phyloP scores from a whole-genome alignment of 2,329 filamentous ascomycete species.

The Beauveria scarabaeidicola region DNA sequence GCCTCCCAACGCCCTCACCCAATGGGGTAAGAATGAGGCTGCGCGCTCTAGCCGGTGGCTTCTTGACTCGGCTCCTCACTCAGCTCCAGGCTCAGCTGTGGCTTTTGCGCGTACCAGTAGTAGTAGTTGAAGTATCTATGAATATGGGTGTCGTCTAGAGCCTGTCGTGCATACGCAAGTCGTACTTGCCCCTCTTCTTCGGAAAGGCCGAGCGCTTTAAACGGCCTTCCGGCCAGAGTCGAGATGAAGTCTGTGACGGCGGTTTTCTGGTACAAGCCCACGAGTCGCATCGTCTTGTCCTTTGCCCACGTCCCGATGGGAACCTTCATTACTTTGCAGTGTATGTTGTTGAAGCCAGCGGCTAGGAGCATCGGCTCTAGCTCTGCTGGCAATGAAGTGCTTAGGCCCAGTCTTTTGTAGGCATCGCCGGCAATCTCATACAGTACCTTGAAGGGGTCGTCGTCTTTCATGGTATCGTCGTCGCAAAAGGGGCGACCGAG shows the following conservation, averaged over 20 bases:
- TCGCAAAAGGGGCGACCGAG: slow-evolving; percentile 33
- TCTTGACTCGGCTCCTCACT: neutral
- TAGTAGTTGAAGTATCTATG: slow-evolving; percentile 37
- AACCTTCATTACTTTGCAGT: slow-evolving; percentile 33
- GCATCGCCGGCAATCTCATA: slow-evolving; percentile 24
- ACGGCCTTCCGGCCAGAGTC: slow-evolving; percentile 32
- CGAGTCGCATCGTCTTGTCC: slow-evolving; percentile 30
- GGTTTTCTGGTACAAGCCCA: slow-evolving; percentile 37
- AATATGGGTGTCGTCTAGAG: slow-evolving; percentile 25
- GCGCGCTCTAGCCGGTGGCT: neutral
- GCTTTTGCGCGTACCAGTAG: slow-evolving; percentile 37
- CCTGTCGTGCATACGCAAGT: slow-evolving; percentile 23
- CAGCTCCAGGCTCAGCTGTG: neutral
- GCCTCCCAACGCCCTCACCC: neutral
- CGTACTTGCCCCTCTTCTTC: slow-evolving; percentile 26
- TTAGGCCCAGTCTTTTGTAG: slow-evolving; percentile 29
- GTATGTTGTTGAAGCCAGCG: slow-evolving; percentile 37
- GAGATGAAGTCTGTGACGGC: slow-evolving; percentile 33
- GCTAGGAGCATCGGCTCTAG: slow-evolving; percentile 28
- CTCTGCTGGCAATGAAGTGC: slow-evolving; percentile 26
- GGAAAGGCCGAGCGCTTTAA: slow-evolving; percentile 29
- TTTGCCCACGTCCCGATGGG: slow-evolving; percentile 38
- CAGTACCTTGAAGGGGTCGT: slow-evolving; percentile 30
- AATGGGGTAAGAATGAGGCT: neutral
- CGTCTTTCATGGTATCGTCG: slow-evolving; percentile 33